A percentile compares a stretch with the other conserved stretches of the same genome.
Evolutionary conservation across 306 rosid species (phyloP).

Genomic region (Casuarina glauca): DNA sequence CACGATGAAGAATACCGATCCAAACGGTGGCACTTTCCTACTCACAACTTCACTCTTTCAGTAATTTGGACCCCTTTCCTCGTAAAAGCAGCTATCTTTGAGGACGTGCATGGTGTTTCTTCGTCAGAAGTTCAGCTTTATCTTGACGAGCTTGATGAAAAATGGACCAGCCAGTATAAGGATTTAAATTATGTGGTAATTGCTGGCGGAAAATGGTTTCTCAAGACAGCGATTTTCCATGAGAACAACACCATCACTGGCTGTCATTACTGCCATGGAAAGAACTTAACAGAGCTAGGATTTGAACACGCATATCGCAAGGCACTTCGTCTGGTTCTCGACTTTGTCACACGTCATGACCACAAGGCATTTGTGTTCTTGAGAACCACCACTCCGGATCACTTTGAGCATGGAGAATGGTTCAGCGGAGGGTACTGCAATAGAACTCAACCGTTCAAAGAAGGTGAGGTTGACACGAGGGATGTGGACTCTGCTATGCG

Average conservation of each 20-base stretch:
- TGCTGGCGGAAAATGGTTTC: slow-evolving; percentile 83
- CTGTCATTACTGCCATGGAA: slow-evolving; percentile 65
- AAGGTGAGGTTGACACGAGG: slow-evolving; percentile 36
- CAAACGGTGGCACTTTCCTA: slow-evolving; percentile 68
- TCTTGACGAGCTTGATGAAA: slow-evolving; percentile 55
- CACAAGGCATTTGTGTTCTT: slow-evolving; percentile 57
- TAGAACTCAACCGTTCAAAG: slow-evolving; percentile 69
- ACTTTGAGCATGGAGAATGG: slow-evolving; percentile 88
- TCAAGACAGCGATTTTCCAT: slow-evolving; percentile 68
- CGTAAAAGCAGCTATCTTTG: slow-evolving; percentile 60
- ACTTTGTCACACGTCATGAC: slow-evolving; percentile 33
- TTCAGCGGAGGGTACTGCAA: slow-evolving; percentile 85
- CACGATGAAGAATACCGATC: slow-evolving; percentile 80
- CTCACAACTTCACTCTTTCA: slow-evolving; percentile 78
- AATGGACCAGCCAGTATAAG: slow-evolving; percentile 54
- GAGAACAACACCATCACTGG: slow-evolving; percentile 50
- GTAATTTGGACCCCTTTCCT: slow-evolving; percentile 85
- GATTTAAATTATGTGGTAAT: slow-evolving; percentile 51
- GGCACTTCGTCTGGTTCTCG: slow-evolving; percentile 41
- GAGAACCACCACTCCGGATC: slow-evolving; percentile 80
- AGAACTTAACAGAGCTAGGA: slow-evolving; percentile 64
- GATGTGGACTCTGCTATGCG: slow-evolving; percentile 52
- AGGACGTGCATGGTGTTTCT: slow-evolving; percentile 74
- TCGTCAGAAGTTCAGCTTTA: slow-evolving; percentile 60
- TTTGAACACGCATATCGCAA: slow-evolving; percentile 58